Percentiles rank a stretch among this genome's conserved stretches.
Evolutionary conservation across 257 asterid species (phyloP).

Genomic region (Petunia secreta): DNA sequence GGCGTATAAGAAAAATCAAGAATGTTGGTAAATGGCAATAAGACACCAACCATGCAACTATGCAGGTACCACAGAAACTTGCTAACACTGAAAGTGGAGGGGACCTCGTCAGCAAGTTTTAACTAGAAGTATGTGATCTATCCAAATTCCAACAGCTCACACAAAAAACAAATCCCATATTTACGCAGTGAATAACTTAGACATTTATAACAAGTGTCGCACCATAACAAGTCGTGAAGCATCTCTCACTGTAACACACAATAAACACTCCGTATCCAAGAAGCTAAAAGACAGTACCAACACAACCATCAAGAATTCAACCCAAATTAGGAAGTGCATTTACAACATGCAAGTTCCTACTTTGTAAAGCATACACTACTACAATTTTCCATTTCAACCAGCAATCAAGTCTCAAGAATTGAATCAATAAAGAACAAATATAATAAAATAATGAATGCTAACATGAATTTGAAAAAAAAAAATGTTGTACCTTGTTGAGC

Average conservation of each 20-base stretch:
- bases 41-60: not conserved
- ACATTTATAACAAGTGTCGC: not conserved
- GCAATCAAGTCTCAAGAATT: not conserved
- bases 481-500: conserved; percentile 61
- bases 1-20: not conserved
- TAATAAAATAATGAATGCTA: not conserved
- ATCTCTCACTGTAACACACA: not conserved
- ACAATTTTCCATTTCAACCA: not conserved
- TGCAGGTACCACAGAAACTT: not conserved
- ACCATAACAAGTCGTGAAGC: not conserved
- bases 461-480: conserved; percentile 1
- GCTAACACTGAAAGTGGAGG: not conserved
- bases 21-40: not conserved
- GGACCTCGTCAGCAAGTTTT: conserved; percentile 23
- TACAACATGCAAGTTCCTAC: too few species aligned
- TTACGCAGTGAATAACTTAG: not conserved
- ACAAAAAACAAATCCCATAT: conserved; percentile 4
- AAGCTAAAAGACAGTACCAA: not conserved
- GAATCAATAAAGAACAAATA: not conserved
- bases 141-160: not conserved
- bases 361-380: not conserved
- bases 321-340: not conserved
- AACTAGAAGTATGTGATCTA: not conserved
- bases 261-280: not conserved
- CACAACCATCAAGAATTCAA: not conserved